Evolutionary conservation across 768 basidiomycete genomes (phyloP).

Genomic region (Austroboletus eburneus): DNA sequence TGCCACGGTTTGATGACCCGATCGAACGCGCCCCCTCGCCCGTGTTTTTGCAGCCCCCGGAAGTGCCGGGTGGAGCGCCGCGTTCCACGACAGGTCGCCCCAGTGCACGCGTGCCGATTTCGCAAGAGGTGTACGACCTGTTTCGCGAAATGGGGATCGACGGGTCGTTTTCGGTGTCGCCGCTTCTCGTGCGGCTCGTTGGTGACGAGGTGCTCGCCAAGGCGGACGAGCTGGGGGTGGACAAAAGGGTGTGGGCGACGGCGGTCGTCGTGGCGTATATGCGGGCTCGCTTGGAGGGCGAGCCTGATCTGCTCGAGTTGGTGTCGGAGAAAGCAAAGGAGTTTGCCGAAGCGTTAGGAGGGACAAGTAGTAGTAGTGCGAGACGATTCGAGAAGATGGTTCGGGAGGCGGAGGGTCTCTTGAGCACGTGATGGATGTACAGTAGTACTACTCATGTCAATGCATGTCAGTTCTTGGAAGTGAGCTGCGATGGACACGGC

Average conservation of each 20-base stretch:
- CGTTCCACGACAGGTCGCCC: no score
- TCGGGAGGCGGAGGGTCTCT: slow-evolving; percentile 5
- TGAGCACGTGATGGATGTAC: slow-evolving; percentile 1
- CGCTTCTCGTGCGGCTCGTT: slow-evolving; percentile 33
- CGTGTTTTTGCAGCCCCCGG: slow-evolving; percentile 8
- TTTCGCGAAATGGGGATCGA: slow-evolving; percentile 40
- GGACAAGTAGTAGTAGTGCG: neutral
- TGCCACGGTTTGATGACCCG: slow-evolving; percentile 17
- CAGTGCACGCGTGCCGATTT: neutral
- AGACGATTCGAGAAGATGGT: slow-evolving; percentile 21
- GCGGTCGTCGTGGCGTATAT: slow-evolving; percentile 47
- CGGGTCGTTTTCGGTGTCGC: slow-evolving; percentile 43
- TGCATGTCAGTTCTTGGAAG: no score
- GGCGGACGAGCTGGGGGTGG: slow-evolving; percentile 18
- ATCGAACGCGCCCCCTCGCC: slow-evolving; percentile 31
- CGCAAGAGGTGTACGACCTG: slow-evolving; percentile 32
- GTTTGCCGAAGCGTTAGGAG: slow-evolving; percentile 27
- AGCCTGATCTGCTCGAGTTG: slow-evolving; percentile 40
- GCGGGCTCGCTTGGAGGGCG: slow-evolving; percentile 30
- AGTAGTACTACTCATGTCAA: no score
- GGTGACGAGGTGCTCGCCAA: slow-evolving; percentile 29
- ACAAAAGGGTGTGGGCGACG: slow-evolving; percentile 45
- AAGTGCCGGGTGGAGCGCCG: neutral
- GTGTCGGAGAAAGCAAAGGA: slow-evolving; percentile 40
- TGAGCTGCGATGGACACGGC: slow-evolving; percentile 56